Evolutionary conservation across 352 stramenopile species (phyloP), one percentile per base, ranked within the genome.

Genomic region (Phytophthora multivora): DNA sequence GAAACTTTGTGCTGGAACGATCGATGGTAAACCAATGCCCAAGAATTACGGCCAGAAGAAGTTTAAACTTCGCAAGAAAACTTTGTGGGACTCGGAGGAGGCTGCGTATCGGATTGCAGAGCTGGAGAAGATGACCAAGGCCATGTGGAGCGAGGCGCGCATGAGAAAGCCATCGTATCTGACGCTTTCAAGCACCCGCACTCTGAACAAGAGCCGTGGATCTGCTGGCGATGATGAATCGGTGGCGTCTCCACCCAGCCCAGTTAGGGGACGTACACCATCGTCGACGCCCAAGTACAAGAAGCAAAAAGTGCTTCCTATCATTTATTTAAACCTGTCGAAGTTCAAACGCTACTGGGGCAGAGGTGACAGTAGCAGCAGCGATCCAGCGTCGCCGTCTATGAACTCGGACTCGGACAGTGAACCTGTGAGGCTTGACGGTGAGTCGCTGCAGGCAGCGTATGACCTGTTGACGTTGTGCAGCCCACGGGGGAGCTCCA

Each of bases 21-120:
- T 93, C 40, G 80, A 89, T 45, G 80, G 80, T 42, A 89, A 89
- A 45, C 60, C 62, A 5, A 77, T 93, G 41, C 79, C 85, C 0
- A 91, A 87, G 45, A 93, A 93, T 52, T 92, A 85, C 47, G 83
- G 83, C 3, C 83, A 92, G 63, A 86, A 88, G 59, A 92, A 90
- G 53, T 92, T 89, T 42, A 83, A 85, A 18, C 69, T 88, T 28
- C 77, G 80, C 7, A 87, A 88, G 49, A 88, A 89, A 56, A 30
- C 39, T 10, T 16, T 78, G 0, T 86, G 79, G 79, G 74, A 90
- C 46, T 68, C 75, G 2, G 73, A 85, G 4, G 71, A 86, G 18
- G 73, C 75, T 2, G 63, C 62, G 2, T 62, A 66, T 21, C 70
- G 80, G 12, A 52, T 90, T 30, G 58, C 57, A 5, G 73, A 67